Evolutionary conservation across 2,329 filamentous ascomycete species (phyloP).

Genomic region (Xylariales sp.): DNA sequence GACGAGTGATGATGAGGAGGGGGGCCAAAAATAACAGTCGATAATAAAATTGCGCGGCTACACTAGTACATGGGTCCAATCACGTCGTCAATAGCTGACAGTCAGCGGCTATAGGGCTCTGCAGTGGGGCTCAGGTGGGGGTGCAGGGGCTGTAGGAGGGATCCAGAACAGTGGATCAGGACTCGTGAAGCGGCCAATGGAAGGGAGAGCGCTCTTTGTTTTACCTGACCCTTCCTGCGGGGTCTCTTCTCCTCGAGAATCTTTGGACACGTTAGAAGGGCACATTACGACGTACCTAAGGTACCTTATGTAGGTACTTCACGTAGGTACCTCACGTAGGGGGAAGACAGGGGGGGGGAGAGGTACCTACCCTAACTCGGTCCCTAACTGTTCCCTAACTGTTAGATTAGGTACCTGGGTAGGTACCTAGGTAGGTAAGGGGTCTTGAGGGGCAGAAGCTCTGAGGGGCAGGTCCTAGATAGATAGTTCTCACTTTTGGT

Average conservation of each 20-base stretch:
- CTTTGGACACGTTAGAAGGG: neutral
- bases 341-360: no score
- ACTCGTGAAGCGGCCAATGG: constrained; percentile 41
- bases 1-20: neutral
- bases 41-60: constrained; percentile 29
- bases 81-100: constrained; percentile 19
- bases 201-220: constrained; percentile 22
- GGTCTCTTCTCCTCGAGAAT: constrained; percentile 17
- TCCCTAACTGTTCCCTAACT: no score
- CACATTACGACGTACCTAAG: neutral
- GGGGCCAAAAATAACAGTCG: constrained; percentile 23
- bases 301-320: neutral
- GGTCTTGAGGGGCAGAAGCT: neutral
- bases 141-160: constrained; percentile 31
- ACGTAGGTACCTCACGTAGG: no score
- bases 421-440: neutral
- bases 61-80: constrained; percentile 29
- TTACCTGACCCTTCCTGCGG: constrained; percentile 34
- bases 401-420: no score
- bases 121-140: constrained; percentile 13
- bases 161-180: constrained; percentile 38
- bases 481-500: neutral
- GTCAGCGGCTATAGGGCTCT: constrained; percentile 37
- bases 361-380: no score
- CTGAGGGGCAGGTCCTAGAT: no score